Base-by-base conservation (phyloP, 129 eudicot genomes). In the Heracleum sosnowskyi region DNA sequence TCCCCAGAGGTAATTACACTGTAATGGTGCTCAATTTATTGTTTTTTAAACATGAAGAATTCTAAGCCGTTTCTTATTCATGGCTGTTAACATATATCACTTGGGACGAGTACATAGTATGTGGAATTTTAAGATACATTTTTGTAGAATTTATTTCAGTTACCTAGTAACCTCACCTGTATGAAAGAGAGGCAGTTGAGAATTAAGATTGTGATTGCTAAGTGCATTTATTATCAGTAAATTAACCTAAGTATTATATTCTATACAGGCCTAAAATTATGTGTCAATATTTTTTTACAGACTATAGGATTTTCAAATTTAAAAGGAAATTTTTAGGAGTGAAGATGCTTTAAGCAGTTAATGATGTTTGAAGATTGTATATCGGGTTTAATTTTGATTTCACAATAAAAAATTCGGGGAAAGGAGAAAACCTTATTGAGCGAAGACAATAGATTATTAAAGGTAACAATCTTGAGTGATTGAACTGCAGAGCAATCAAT, bases 1-100 rank as follows among this genome's bases (percentile, higher is more conserved):
- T 90, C 68, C 75, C 84, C n/a, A 90, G 81, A 92, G 99, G 99
- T 95, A 74, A 40, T 24, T 57, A 10, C 68, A 60, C 68, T n/a
- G 34, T 57, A n/a, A 29, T 57, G 33, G 66, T n/a, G 33, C 29
- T 60, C 68, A 60, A 11, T 60, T 60, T 16, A 8, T n/a, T 60
- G 11, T 60, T 60, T n/a, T n/a, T 49, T 4, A 60, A 46, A 60
- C 16, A 60, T 26, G 68, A 9, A 60, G 40, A 66, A 29, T 20
- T 66, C 10, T 66, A 11, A 3, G 72, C 40, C 31, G 24, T 66
- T 66, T 60, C 22, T 15, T 4, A 33, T 66, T 28, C 17, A 1
- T 66, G 39, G 15, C 24, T 31, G 39, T 66, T 31, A 29, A 66
- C 36, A 64, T 64, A 64, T 64, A 64, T 64, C 18, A 31, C 20